phyloP scores from a whole-genome alignment of 2,329 filamentous ascomycete genomes.

The Claviceps humidiphila region DNA sequence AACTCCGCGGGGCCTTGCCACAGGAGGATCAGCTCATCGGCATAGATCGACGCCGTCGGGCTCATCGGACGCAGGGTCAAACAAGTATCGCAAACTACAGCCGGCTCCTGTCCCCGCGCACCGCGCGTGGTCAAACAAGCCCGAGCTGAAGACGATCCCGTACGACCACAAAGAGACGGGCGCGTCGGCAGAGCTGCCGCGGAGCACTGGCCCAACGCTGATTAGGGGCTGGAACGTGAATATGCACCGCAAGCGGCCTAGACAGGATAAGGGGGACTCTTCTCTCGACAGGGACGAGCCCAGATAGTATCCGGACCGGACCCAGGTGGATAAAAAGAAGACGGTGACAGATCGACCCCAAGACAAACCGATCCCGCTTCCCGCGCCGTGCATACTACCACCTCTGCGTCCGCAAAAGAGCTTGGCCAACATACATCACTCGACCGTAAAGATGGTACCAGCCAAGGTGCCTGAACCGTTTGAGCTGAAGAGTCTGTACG shows the following conservation, averaged over 20 bases:
- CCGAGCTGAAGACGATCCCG: conserved; percentile 44
- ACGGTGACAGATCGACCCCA: conserved; percentile 1
- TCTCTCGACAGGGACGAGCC: conserved; percentile 24
- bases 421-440: neutral
- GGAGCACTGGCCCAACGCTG: conserved; percentile 37
- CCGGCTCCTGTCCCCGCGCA: conserved; percentile 43
- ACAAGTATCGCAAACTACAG: conserved; percentile 44
- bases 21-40: conserved; percentile 17
- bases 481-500: conserved; percentile 3
- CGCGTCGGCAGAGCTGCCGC: conserved; percentile 39
- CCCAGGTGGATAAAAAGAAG: conserved; percentile 10
- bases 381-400: conserved; percentile 4
- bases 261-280: conserved; percentile 19
- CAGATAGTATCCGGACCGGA: conserved; percentile 22
- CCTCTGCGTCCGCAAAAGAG: conserved; percentile 3
- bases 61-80: conserved; percentile 23
- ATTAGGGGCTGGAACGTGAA: conserved; percentile 45
- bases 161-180: conserved; percentile 48
- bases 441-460: conserved; percentile 8
- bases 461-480: conserved; percentile 5
- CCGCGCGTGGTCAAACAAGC: conserved; percentile 30
- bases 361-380: conserved; percentile 1
- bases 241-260: conserved; percentile 24
- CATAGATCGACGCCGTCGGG: conserved; percentile 26
- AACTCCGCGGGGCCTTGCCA: conserved; percentile 16